Base-by-base conservation (phyloP, 352 stramenopile genomes). In the Phytophthora quininea region DNA sequence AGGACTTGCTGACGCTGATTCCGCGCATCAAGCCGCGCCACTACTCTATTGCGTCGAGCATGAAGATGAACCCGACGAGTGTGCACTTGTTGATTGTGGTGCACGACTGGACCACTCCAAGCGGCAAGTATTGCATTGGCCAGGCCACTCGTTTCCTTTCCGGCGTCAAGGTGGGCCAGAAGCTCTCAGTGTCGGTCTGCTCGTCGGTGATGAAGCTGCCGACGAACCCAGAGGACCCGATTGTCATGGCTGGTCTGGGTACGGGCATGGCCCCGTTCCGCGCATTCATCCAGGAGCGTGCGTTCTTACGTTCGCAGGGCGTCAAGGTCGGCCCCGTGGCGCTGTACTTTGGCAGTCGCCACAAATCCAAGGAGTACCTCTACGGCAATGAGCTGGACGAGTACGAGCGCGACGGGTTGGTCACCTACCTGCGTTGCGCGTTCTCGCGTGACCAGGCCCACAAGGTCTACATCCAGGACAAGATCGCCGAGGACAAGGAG, bases 321-420 rank as follows among this genome's bases (percentile, higher is more conserved):
- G 68, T 90, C 19, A 72, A 79, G 59, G 84, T 97, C 9, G 90
- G 88, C 14, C 86, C 88, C 0, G 80, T 96, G 19, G 86, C 84
- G 35, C 72, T 97, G 15, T 97, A 99, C 84, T 99, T 99, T 86
- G 97, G 97, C 58, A 98, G 93, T 75, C 96, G 97, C 50, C 87
- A 91, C 68, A 86, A 88, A 54, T 67, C 88, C n/a, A 82, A 96
- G 50, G 97, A 99, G 82, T 99, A 97, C 74, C 81, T 99, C 30
- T 99, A 99, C 77, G 82, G 88, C 40, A 92, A 99, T 40, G 88
- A 97, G 69, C 77, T 95, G 27, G 86, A 96, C 58, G 69, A 80
- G 63, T 96, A 95, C 72, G 80, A 95, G 65, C 71, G 82, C 19
- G 86, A 95, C 32, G 90, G 90, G 0, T 64, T 97, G 45, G 74